Evolutionary conservation across 345 rosid genomes (phyloP), one percentile per base, ranked within the genome.

Genomic region (Erodium maritimum): DNA sequence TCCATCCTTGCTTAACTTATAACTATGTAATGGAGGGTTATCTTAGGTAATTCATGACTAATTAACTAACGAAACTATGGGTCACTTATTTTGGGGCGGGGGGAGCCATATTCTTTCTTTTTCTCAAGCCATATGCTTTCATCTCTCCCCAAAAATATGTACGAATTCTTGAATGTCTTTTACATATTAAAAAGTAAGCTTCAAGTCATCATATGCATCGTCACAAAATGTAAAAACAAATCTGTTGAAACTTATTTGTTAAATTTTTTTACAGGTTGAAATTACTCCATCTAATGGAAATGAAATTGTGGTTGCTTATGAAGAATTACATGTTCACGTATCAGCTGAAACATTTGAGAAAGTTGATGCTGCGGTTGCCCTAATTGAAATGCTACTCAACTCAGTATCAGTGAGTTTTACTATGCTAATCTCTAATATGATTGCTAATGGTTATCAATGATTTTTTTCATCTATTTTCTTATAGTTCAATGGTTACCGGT

Each of bases 341-440:
- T 79, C 91, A 55, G 95, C 95, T 17, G 91, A 90, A 58, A 79
- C 87, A 20, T 87, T 70, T 73, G 90, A 87, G 65, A 93, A 93
- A 79, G 90, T 87, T 51, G 97, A 93, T 71, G 84, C 84, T 58
- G 97, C 97, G 45, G 87, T 86, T 64, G 75, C 84, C 57, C 74
- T 93, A 42, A 78, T 89, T 64, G 91, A 87, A 74, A 72, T 85
- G 75, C 84, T 87, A 62, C 62, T 89, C 50, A 73, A 87, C 62
- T 93, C 99, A 53, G 77, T 83, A 58, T 71, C 88, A 22, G 99
- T 93, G 82, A 89, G 99, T 76, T 70, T 53, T 61, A 21, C 56
- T 54, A 25, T 37, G 69, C 45, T 18, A 42, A 42, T 16, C 2
- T 42, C 48, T 42, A 42, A 42, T 42, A 16, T 11, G 17, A 42